Percentiles rank a stretch among this genome's conserved stretches.
These are phyloP conservation scores for Heliocybe sulcata DNA, from an alignment of 1,284 basidiomycete species.

Conservation along the genomic window DNA sequence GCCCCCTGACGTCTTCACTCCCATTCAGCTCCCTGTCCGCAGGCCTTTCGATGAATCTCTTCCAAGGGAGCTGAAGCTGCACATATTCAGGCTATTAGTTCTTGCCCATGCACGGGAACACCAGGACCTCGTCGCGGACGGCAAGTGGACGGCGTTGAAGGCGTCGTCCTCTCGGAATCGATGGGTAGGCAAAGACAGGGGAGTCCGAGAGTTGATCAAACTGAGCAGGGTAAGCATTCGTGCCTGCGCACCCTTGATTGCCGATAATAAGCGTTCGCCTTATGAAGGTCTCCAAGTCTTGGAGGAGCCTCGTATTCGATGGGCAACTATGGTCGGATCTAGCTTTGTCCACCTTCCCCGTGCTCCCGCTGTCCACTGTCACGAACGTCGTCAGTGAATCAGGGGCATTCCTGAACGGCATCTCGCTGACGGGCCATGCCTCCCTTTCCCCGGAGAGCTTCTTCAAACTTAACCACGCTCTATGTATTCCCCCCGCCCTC, in stretches of 20 bases:
- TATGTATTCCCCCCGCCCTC: slow-evolving; percentile 36
- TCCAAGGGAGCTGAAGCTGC: slow-evolving; percentile 68
- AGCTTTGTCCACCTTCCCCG: slow-evolving; percentile 54
- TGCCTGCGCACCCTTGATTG: slow-evolving; percentile 12
- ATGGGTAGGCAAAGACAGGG: slow-evolving; percentile 70
- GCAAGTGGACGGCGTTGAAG: slow-evolving; percentile 48
- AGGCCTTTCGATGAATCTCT: slow-evolving; percentile 63
- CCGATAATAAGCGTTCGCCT: not conserved
- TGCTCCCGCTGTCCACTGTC: slow-evolving; percentile 42
- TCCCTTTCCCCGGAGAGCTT: slow-evolving; percentile 43
- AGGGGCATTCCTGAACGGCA: slow-evolving; percentile 57
- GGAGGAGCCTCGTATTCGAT: slow-evolving; percentile 77
- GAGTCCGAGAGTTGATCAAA: slow-evolving; percentile 71
- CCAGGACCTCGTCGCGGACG: slow-evolving; percentile 28
- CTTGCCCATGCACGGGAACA: slow-evolving; percentile 49
- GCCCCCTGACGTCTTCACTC: slow-evolving; percentile 38
- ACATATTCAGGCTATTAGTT: slow-evolving; percentile 51
- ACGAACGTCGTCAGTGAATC: slow-evolving; percentile 41
- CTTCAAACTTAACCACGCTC: slow-evolving; percentile 40
- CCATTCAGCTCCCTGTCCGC: slow-evolving; percentile 35
- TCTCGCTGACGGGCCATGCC: slow-evolving; percentile 66
- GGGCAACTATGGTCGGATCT: slow-evolving; percentile 79
- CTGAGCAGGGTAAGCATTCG: slow-evolving; percentile 61
- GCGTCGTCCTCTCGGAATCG: slow-evolving; percentile 49
- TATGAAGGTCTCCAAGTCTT: slow-evolving; percentile 71